A percentile compares a stretch with the other conserved stretches of the same genome.
phyloP scores from a whole-genome alignment of 2,329 filamentous ascomycete genomes.

The Beauveria bassiana region DNA sequence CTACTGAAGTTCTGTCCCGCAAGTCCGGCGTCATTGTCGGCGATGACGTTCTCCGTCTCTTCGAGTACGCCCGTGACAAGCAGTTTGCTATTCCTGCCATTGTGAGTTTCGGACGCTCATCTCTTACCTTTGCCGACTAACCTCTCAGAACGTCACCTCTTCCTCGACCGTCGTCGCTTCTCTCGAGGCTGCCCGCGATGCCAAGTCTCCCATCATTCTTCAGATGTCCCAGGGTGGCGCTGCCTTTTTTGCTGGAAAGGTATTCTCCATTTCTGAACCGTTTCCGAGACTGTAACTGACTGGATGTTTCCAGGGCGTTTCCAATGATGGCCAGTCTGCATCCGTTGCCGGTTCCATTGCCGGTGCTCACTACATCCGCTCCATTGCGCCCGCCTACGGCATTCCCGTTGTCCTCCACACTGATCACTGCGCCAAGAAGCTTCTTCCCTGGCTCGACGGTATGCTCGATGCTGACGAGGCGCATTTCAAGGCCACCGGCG shows the following conservation, averaged over 20 bases:
- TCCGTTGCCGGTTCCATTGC: slow-evolving; percentile 84
- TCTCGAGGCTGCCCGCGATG: slow-evolving; percentile 90
- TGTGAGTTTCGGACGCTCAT: slow-evolving; percentile 22
- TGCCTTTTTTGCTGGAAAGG: slow-evolving; percentile 87
- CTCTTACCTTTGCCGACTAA: not conserved
- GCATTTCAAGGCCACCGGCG: slow-evolving; percentile 88
- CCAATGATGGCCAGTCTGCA: slow-evolving; percentile 74
- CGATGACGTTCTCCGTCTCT: slow-evolving; percentile 56
- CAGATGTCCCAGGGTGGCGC: slow-evolving; percentile 91
- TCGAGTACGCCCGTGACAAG: slow-evolving; percentile 84
- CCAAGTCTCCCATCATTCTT: slow-evolving; percentile 85
- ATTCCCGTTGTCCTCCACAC: slow-evolving; percentile 91
- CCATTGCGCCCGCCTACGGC: slow-evolving; percentile 78
- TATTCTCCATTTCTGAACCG: slow-evolving; percentile 22
- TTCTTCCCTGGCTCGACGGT: slow-evolving; percentile 93
- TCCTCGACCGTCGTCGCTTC: slow-evolving; percentile 70
- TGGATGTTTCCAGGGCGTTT: slow-evolving; percentile 52
- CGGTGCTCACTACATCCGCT: slow-evolving; percentile 87
- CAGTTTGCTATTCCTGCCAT: slow-evolving; percentile 83
- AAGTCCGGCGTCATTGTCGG: slow-evolving; percentile 48
- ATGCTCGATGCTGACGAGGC: slow-evolving; percentile 91
- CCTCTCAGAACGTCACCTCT: slow-evolving; percentile 70
- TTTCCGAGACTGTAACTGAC: not conserved
- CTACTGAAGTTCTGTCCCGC: slow-evolving; percentile 37
- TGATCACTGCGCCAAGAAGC: slow-evolving; percentile 99